Conservation (phyloP, 116 monocot genomes). For the Iris pallida region DNA sequence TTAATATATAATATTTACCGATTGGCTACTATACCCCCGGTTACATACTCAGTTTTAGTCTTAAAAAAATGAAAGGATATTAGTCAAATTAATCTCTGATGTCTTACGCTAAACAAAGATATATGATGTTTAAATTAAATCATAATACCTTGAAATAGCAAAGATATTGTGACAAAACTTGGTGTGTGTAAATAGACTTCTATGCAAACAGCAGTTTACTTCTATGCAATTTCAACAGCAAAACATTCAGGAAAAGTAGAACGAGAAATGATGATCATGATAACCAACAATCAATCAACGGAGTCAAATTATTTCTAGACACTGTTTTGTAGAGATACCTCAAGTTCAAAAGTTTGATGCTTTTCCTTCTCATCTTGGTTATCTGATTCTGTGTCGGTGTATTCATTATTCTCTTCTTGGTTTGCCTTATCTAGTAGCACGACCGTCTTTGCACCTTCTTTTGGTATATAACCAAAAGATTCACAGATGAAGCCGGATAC, state of each 20-base stretch:
- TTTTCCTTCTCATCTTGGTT: slow-evolving; percentile 60
- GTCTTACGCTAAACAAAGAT: too few species aligned
- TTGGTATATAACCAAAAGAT: slow-evolving; percentile 87
- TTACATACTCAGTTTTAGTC: too few species aligned
- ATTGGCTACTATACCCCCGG: too few species aligned
- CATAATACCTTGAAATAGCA: too few species aligned
- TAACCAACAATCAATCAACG: too few species aligned
- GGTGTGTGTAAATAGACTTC: background rate
- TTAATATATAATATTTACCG: too few species aligned
- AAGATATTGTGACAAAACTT: background rate
- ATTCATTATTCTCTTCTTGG: slow-evolving; percentile 54
- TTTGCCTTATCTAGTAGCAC: slow-evolving; percentile 71
- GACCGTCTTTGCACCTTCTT: slow-evolving; percentile 58
- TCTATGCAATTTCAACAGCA: background rate
- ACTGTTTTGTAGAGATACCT: slow-evolving; percentile 39
- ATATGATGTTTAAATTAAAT: too few species aligned
- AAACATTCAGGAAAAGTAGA: too few species aligned
- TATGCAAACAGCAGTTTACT: background rate
- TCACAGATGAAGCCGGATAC: slow-evolving; percentile 96
- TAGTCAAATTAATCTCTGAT: too few species aligned
- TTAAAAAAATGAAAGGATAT: too few species aligned
- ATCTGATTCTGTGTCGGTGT: slow-evolving; percentile 39
- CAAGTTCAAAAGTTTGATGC: slow-evolving; percentile 76
- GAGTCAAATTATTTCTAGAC: background rate
- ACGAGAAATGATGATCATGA: too few species aligned